A percentile compares a stretch with the other conserved stretches of the same genome.
These are phyloP conservation scores for Rutstroemia sp. DNA, from an alignment of 2,329 filamentous ascomycete species.

Conservation along the genomic window DNA sequence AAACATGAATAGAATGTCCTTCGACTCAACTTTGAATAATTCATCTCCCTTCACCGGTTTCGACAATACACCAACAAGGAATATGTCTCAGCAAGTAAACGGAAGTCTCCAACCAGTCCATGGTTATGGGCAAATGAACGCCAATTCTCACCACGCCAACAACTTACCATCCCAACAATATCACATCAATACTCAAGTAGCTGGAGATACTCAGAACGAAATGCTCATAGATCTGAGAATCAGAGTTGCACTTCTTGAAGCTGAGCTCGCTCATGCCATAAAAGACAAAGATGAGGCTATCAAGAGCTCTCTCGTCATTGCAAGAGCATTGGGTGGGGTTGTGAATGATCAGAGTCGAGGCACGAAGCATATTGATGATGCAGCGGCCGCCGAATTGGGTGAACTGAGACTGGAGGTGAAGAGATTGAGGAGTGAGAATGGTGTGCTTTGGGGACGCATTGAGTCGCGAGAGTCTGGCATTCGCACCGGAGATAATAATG, in stretches of 20 bases:
- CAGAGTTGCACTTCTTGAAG: constrained; percentile 20
- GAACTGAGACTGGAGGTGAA: constrained; percentile 17
- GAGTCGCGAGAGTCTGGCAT: not conserved
- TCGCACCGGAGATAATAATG: not conserved
- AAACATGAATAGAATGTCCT: not conserved
- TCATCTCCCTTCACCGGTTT: not conserved
- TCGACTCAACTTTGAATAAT: not conserved
- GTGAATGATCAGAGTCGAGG: not conserved
- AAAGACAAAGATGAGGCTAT: constrained; percentile 15
- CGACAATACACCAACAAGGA: not conserved
- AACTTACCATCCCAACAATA: constrained; percentile 68
- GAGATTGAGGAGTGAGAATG: constrained; percentile 16
- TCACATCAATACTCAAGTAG: constrained; percentile 46
- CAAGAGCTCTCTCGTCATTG: constrained; percentile 13
- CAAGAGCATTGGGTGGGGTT: constrained; percentile 1
- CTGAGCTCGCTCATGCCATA: constrained; percentile 15
- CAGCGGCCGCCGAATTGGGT: constrained; percentile 2
- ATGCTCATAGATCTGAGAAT: constrained; percentile 12
- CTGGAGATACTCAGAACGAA: not conserved
- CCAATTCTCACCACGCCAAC: constrained; percentile 56
- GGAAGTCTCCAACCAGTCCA: not conserved
- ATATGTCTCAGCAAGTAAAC: not conserved
- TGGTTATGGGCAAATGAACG: too few species aligned
- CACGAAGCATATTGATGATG: not conserved
- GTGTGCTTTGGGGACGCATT: constrained; percentile 5